These are phyloP conservation scores for Brassica incana DNA, from an alignment of 345 rosid species.

Conservation along the genomic window DNA sequence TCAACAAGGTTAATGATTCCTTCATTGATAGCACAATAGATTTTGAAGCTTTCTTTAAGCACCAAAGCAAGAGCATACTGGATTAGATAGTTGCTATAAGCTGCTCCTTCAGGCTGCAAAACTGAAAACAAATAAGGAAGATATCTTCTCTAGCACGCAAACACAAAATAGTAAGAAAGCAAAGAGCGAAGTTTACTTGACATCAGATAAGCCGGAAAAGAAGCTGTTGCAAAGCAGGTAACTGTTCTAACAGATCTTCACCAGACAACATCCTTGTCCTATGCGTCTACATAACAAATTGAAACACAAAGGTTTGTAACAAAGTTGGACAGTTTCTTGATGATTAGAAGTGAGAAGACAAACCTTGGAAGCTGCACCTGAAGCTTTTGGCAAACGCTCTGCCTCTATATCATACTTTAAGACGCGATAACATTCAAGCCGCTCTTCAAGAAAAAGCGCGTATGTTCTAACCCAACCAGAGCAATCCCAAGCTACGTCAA, in stretches of 20 bases:
- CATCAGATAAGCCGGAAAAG: slow-evolving; percentile 85
- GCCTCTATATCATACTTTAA: slow-evolving; percentile 86
- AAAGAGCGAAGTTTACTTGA: slow-evolving; percentile 48
- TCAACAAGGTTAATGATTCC: slow-evolving; percentile 97
- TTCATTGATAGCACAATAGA: slow-evolving; percentile 89
- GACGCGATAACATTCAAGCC: slow-evolving; percentile 80
- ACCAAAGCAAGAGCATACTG: slow-evolving; percentile 95
- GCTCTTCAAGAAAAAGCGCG: slow-evolving; percentile 85
- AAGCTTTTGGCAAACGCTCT: slow-evolving; percentile 67
- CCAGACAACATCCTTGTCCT: slow-evolving; percentile 64
- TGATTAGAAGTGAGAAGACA: slow-evolving; percentile 17
- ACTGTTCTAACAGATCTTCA: slow-evolving; percentile 70
- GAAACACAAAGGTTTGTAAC: not conserved
- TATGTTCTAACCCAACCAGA: slow-evolving; percentile 94
- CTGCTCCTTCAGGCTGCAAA: slow-evolving; percentile 89
- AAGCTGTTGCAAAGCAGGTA: slow-evolving; percentile 92
- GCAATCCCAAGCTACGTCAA: slow-evolving; percentile 86
- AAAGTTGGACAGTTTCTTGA: not conserved
- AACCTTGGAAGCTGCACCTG: slow-evolving; percentile 63
- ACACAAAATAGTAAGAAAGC: not conserved
- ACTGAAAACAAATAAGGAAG: slow-evolving; percentile 31
- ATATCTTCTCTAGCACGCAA: slow-evolving; percentile 3
- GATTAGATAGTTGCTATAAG: slow-evolving; percentile 70
- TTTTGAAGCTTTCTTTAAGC: slow-evolving; percentile 93
- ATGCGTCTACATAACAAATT: slow-evolving; percentile 51